Base-by-base conservation (phyloP, 2,329 filamentous ascomycete species). In the Talaromyces sp. region DNA sequence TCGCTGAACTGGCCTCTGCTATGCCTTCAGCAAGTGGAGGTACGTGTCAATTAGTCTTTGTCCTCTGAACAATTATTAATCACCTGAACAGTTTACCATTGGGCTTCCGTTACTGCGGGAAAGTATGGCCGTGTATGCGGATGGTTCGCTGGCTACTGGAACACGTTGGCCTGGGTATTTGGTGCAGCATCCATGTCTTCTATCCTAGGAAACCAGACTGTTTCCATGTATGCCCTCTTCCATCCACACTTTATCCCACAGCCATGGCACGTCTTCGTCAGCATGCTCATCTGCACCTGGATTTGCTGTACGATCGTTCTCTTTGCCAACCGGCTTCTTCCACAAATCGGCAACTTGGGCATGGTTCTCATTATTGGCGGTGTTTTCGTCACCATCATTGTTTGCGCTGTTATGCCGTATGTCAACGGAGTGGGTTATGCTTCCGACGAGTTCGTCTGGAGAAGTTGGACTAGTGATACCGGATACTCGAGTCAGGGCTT, bases 171-270 rank as follows among this genome's bases (percentile, higher is more conserved):
- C 8, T 88, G 86, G 86, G 81, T 87, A 64, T 85, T 88, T 62
- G 85, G 84, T 64, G 78, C 85, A 6, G 83, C 85, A 4, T 84
- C 84, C 1, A 82, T 88, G 67, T 75, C 82, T 17, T 79, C 82
- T 61, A 85, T 88, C 62, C 78, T 84, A 4, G 81, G 81, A 64
- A 87, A 88, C 67, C 80, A 87, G 65, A 73, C 81, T 13, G 81
- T 88, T 19, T 82, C 84, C 66, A 83, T 88, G 80, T 88, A 88
- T 69, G 78, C 80, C 6, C 72, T 85, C 30, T 86, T 84, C 73
- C 82, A 88, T 67, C 78, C 80, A 1, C 81, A 74, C 6, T 85
- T 85, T 59, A 72, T 73, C 11, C 73, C 79, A 17, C 64, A 83
- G 63, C 67, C 80, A 33, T 88, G 85, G 85, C 83, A 87, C 62